These are phyloP conservation scores for Hymenochaete sp. DNA, from an alignment of 1,284 basidiomycete genomes.

Conservation along the genomic window DNA sequence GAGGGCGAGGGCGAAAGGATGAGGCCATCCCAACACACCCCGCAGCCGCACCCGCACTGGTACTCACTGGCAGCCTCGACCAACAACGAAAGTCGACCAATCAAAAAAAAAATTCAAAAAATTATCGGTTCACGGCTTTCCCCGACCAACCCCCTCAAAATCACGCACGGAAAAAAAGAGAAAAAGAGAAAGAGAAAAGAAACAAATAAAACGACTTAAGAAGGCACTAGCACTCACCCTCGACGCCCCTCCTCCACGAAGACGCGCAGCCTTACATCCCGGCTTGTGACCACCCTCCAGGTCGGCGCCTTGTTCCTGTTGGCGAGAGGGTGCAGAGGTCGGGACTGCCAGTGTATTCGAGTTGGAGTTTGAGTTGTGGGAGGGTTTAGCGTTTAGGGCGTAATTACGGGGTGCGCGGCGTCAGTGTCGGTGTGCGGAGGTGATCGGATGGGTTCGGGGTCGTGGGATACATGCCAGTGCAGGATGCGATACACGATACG, in stretches of 20 bases:
- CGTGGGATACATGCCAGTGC: too few relatives aligned
- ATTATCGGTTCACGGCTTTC: too few relatives aligned
- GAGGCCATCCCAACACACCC: too few relatives aligned
- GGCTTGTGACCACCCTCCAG: too few relatives aligned
- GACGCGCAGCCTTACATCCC: slow-evolving; percentile 40
- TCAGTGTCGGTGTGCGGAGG: too few relatives aligned
- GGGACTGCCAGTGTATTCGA: slow-evolving; percentile 28
- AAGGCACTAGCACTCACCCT: slow-evolving; percentile 32
- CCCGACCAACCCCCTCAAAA: too few relatives aligned
- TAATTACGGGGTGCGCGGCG: neutral
- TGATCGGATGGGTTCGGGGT: too few relatives aligned
- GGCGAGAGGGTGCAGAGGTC: slow-evolving; percentile 29
- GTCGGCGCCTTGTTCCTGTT: slow-evolving; percentile 22
- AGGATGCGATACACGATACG: neutral
- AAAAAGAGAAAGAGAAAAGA: slow-evolving; percentile 13
- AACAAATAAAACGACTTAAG: neutral
- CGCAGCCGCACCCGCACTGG: too few relatives aligned
- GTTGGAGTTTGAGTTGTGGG: slow-evolving; percentile 4
- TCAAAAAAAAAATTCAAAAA: too few relatives aligned
- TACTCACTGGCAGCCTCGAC: too few relatives aligned
- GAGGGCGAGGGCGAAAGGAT: too few relatives aligned
- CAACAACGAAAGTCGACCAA: too few relatives aligned
- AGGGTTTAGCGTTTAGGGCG: neutral
- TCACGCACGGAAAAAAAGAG: neutral
- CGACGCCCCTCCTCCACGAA: slow-evolving; percentile 54